A percentile compares a stretch with the other conserved stretches of the same genome.
phyloP scores from a whole-genome alignment of 495 filamentous ascomycete genomes.

The Neurospora cerealis region DNA sequence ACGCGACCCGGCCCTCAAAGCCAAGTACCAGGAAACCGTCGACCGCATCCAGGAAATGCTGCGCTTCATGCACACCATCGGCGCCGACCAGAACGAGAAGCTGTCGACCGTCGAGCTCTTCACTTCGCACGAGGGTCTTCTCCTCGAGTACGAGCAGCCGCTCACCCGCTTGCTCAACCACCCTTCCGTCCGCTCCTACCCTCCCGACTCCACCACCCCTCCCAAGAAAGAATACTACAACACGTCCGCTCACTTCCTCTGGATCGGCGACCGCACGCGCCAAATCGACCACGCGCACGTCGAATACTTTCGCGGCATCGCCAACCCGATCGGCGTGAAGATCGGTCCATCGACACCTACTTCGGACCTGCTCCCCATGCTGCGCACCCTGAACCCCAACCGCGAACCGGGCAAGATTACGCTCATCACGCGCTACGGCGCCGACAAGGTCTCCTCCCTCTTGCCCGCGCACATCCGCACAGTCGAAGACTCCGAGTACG shows the following conservation, averaged over 20 bases:
- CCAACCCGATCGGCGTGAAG: constrained; percentile 94
- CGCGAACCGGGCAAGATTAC: constrained; percentile 85
- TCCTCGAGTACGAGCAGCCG: constrained; percentile 88
- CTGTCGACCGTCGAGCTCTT: constrained; percentile 91
- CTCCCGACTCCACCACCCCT: constrained; percentile 9
- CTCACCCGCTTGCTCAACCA: constrained; percentile 67
- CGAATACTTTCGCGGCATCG: constrained; percentile 93
- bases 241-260: constrained; percentile 94
- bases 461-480: constrained; percentile 78
- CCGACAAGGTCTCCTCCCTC: constrained; percentile 55
- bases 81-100: constrained; percentile 74
- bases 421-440: constrained; percentile 90
- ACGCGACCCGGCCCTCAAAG: constrained; percentile 66
- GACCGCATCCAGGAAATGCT: constrained; percentile 80
- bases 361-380: constrained; percentile 61
- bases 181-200: constrained; percentile 29
- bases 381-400: constrained; percentile 75
- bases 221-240: constrained; percentile 55
- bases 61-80: constrained; percentile 91
- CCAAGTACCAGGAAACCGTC: constrained; percentile 76
- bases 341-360: constrained; percentile 75
- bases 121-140: constrained; percentile 89
- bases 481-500: constrained; percentile 59
- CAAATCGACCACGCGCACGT: constrained; percentile 88
- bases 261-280: constrained; percentile 94